Conservation (phyloP, 495 filamentous ascomycete genomes). For the Xylaria longipes region DNA sequence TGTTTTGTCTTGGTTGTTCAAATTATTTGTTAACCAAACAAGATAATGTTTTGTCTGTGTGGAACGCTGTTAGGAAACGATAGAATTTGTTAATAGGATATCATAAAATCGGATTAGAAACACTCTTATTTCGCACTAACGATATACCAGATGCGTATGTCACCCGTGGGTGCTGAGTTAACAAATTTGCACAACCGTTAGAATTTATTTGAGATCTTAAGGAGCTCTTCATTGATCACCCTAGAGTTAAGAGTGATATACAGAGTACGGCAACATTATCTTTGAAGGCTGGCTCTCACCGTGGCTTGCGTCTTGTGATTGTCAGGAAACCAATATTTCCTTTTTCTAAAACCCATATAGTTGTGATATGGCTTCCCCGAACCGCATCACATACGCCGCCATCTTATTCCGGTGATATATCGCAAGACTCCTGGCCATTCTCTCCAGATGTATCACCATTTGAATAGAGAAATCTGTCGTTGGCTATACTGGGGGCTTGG, state of each 20-base stretch:
- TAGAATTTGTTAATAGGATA: background rate
- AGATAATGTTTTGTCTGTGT: too few species aligned
- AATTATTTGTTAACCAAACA: too few species aligned
- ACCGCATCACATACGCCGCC: background rate
- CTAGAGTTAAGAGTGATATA: background rate
- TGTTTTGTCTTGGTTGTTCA: too few species aligned
- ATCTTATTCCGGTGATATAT: background rate
- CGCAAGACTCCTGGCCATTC: background rate
- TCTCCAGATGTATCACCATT: background rate
- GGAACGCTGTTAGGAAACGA: background rate
- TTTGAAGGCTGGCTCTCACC: background rate
- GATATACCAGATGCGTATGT: background rate
- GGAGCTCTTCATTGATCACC: background rate
- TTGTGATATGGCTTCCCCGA: background rate
- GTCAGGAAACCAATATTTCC: background rate
- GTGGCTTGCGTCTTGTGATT: background rate
- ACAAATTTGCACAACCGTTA: background rate
- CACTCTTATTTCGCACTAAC: background rate
- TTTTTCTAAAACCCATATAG: background rate
- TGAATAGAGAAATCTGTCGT: too few species aligned
- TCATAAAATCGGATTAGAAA: background rate
- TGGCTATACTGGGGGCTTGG: background rate
- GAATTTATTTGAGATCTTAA: background rate
- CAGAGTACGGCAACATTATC: background rate
- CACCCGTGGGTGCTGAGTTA: background rate